Percentiles rank a stretch among this genome's conserved stretches.
Conservation (phyloP, 108 stramenopile genomes). For the Seminavis robusta region DNA sequence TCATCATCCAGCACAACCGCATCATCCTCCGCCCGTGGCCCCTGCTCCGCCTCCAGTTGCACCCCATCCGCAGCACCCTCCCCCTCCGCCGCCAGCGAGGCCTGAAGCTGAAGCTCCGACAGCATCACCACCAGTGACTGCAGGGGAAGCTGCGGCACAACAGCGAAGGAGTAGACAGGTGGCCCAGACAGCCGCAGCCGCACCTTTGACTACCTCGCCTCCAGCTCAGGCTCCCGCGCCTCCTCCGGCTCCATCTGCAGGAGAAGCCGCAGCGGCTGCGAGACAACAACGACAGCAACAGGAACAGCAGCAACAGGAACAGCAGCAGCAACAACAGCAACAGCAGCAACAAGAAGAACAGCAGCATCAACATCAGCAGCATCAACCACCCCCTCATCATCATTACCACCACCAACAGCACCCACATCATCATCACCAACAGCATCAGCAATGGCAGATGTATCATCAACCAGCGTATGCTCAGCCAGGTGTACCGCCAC, state of each 20-base stretch:
- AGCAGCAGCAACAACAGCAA: neutral
- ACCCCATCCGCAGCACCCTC: slow-evolving; percentile 8
- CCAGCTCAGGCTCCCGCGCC: neutral
- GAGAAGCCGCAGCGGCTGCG: slow-evolving; percentile 5
- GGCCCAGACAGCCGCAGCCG: slow-evolving; percentile 4
- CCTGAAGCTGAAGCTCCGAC: neutral
- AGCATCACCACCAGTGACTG: slow-evolving; percentile 18
- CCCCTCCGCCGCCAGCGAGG: neutral
- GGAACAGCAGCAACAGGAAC: neutral
- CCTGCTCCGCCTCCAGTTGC: too few relatives aligned
- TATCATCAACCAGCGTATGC: too few relatives aligned
- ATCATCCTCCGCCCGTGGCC: slow-evolving; percentile 1
- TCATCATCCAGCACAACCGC: neutral
- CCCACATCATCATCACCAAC: neutral
- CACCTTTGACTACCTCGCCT: neutral
- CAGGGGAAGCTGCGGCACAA: slow-evolving; percentile 41
- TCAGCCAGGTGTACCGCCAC: too few relatives aligned
- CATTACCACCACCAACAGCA: slow-evolving; percentile 3
- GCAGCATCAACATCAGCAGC: neutral
- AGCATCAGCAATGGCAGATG: neutral
- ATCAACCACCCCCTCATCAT: too few relatives aligned
- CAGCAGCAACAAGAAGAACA: slow-evolving; percentile 2
- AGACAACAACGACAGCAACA: slow-evolving; percentile 2
- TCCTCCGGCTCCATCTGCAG: slow-evolving; percentile 8
- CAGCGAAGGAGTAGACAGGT: slow-evolving; percentile 15